Percentiles rank a stretch among this genome's conserved stretches.
Evolutionary conservation across 2,329 filamentous ascomycete genomes (phyloP).

Genomic region (Curvularia hawaiiensis): DNA sequence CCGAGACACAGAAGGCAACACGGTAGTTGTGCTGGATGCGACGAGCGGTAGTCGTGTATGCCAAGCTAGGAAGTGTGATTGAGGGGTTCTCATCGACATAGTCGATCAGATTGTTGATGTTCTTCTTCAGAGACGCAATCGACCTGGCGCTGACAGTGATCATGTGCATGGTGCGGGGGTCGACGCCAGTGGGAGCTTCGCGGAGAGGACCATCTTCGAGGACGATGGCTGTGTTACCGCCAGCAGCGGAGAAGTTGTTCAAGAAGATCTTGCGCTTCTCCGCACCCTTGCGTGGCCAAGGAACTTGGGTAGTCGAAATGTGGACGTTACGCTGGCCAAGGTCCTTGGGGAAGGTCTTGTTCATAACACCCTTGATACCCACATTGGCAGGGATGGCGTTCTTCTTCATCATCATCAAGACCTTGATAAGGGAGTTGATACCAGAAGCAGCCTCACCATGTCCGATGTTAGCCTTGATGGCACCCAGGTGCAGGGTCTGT

Average conservation of each 20-base stretch:
- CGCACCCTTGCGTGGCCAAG: conserved; percentile 54
- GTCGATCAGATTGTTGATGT: conserved; percentile 54
- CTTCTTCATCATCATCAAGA: conserved; percentile 61
- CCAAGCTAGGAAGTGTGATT: conserved; percentile 54
- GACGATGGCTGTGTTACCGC: conserved; percentile 60
- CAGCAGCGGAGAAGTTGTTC: conserved; percentile 61
- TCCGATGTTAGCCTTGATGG: conserved; percentile 61
- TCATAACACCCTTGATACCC: conserved; percentile 61
- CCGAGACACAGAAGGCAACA: conserved; percentile 53
- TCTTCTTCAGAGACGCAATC: conserved; percentile 58
- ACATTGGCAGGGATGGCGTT: conserved; percentile 60
- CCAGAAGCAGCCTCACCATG: conserved; percentile 61
- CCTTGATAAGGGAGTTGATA: conserved; percentile 60
- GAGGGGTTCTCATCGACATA: conserved; percentile 54
- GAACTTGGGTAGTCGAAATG: conserved; percentile 54
- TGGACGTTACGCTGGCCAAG: conserved; percentile 58
- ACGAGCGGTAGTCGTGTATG: conserved; percentile 59
- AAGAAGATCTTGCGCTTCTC: conserved; percentile 57
- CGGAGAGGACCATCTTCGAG: conserved; percentile 57
- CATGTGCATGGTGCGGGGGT: conserved; percentile 54
- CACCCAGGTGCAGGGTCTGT: conserved; percentile 58
- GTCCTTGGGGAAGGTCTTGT: conserved; percentile 61
- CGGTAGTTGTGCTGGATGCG: conserved; percentile 61
- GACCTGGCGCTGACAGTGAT: conserved; percentile 58
- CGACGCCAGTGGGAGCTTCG: conserved; percentile 48